Percentiles rank a stretch among this genome's conserved stretches.
These are phyloP conservation scores for Citrus hindsii DNA, from an alignment of 345 rosid genomes.

Conservation along the genomic window DNA sequence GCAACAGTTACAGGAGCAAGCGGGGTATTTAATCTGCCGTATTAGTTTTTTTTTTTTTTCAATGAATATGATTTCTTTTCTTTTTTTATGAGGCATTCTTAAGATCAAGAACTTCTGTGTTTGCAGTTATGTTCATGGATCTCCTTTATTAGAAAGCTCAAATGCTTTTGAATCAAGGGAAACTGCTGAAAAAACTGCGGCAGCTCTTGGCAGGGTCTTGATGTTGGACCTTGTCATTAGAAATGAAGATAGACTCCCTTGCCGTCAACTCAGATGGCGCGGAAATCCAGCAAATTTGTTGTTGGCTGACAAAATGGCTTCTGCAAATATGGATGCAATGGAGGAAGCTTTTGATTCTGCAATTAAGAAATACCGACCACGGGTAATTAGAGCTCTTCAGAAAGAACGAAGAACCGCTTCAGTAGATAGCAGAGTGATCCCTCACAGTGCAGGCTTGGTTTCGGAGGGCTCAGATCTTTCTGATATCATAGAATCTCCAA, in stretches of 20 bases:
- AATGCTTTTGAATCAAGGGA: slow-evolving; percentile 65
- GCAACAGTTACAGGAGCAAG: background rate
- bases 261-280: slow-evolving; percentile 95
- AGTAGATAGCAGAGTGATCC: slow-evolving; percentile 57
- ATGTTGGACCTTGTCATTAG: slow-evolving; percentile 91
- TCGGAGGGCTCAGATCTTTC: slow-evolving; percentile 67
- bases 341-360: slow-evolving; percentile 81
- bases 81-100: background rate
- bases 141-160: slow-evolving; percentile 81
- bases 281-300: slow-evolving; percentile 93
- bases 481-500: slow-evolving; percentile 63
- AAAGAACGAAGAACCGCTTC: slow-evolving; percentile 85
- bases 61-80: background rate
- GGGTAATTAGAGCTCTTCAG: slow-evolving; percentile 73
- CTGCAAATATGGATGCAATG: slow-evolving; percentile 43
- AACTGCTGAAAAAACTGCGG: slow-evolving; percentile 75
- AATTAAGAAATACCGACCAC: slow-evolving; percentile 66
- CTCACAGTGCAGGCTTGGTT: slow-evolving; percentile 41
- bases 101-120: slow-evolving; percentile 10
- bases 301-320: slow-evolving; percentile 61
- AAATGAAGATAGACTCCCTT: slow-evolving; percentile 95
- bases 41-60: background rate
- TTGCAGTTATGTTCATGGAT: slow-evolving; percentile 94
- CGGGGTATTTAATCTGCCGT: background rate
- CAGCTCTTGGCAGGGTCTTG: slow-evolving; percentile 84